phyloP scores from a whole-genome alignment of 2,329 filamentous ascomycete genomes.

The Echinosphaeria canescens region DNA sequence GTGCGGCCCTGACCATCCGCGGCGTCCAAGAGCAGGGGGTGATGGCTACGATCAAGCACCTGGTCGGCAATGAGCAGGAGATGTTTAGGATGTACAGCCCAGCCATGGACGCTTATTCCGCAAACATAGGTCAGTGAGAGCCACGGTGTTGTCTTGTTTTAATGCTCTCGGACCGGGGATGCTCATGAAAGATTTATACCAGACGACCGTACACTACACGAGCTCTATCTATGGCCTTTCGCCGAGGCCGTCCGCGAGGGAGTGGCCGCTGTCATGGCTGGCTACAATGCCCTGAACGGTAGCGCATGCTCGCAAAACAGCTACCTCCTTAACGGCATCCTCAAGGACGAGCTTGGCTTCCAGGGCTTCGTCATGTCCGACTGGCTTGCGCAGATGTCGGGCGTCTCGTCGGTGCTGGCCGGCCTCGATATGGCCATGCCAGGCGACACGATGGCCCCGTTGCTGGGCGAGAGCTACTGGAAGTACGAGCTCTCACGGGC shows the following conservation, averaged over 20 bases:
- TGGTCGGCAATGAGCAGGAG: constrained; percentile 52
- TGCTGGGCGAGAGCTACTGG: constrained; percentile 32
- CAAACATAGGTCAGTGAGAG: constrained; percentile 17
- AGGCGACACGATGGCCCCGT: constrained; percentile 38
- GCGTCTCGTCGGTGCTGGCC: constrained; percentile 38
- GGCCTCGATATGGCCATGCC: constrained; percentile 74
- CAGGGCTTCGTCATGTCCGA: constrained; percentile 48
- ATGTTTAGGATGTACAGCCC: constrained; percentile 34
- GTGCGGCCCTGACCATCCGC: constrained; percentile 49
- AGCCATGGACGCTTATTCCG: constrained; percentile 29
- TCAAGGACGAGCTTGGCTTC: constrained; percentile 66
- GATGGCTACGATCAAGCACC: constrained; percentile 69
- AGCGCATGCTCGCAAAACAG: constrained; percentile 66
- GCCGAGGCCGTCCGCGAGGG: constrained; percentile 49
- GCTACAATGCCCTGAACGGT: constrained; percentile 56
- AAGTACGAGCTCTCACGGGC: constrained; percentile 27
- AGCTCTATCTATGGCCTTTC: constrained; percentile 63
- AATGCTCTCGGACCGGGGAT: constrained; percentile 1
- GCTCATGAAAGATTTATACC: too few relatives aligned
- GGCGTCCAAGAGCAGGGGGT: constrained; percentile 70
- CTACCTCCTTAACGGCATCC: constrained; percentile 48
- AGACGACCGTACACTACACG: constrained; percentile 55
- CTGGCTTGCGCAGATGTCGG: constrained; percentile 60
- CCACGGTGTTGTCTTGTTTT: background rate
- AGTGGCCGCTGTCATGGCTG: constrained; percentile 41